These are phyloP conservation scores for Aspergillus cristatus DNA, from an alignment of 495 filamentous ascomycete species.

Conservation along the genomic window DNA sequence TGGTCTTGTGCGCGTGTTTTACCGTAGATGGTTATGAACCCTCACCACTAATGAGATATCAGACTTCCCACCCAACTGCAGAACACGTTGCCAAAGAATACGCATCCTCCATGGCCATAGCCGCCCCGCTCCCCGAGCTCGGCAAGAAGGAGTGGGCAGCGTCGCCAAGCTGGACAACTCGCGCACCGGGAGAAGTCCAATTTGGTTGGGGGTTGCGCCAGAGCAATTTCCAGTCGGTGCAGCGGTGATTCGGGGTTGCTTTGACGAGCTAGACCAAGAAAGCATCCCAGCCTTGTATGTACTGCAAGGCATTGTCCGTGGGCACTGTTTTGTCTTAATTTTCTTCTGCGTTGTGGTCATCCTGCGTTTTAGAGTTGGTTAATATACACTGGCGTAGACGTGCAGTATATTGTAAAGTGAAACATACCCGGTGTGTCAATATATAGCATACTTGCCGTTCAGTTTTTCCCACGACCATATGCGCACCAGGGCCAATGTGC, in stretches of 20 bases:
- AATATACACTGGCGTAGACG: too few relatives aligned
- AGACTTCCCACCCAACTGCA: conserved; percentile 42
- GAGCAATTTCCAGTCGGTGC: background rate
- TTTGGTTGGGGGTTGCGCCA: conserved; percentile 56
- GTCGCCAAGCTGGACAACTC: conserved; percentile 57
- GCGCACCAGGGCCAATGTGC: background rate
- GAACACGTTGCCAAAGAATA: conserved; percentile 51
- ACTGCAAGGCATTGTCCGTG: conserved; percentile 45
- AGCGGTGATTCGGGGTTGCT: conserved; percentile 38
- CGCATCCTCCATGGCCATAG: conserved; percentile 63
- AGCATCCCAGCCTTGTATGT: conserved; percentile 50
- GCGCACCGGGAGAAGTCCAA: conserved; percentile 48
- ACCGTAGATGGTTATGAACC: background rate
- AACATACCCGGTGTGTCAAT: conserved; percentile 9
- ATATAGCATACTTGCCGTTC: background rate
- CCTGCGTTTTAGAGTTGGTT: too few relatives aligned
- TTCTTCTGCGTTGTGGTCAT: conserved; percentile 17
- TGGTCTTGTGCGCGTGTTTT: too few relatives aligned
- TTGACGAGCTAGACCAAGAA: conserved; percentile 46
- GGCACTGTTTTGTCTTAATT: conserved; percentile 44
- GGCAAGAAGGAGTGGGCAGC: conserved; percentile 65
- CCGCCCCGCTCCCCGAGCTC: conserved; percentile 57
- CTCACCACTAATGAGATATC: conserved; percentile 9
- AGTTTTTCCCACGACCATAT: background rate
- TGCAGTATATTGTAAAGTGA: too few relatives aligned